These are phyloP conservation scores for Hypoxylon cercidicola DNA, from an alignment of 495 filamentous ascomycete genomes.

Conservation along the genomic window DNA sequence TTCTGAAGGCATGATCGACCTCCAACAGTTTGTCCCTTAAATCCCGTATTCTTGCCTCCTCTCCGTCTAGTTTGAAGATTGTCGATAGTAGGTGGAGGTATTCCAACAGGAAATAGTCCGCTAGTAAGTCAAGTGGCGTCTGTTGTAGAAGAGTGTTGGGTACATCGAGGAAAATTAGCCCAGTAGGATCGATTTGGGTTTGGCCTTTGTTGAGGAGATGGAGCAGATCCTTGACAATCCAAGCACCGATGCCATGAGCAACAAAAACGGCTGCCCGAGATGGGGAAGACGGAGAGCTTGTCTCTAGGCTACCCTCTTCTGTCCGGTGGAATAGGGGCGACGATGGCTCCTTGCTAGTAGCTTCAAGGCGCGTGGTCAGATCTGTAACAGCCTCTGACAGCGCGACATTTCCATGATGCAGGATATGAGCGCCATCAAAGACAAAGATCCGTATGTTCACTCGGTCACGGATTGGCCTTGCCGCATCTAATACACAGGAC, in stretches of 20 bases:
- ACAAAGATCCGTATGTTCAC: constrained; percentile 25
- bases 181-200: constrained; percentile 14
- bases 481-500: constrained; percentile 11
- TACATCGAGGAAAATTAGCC: constrained; percentile 21
- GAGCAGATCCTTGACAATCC: constrained; percentile 30
- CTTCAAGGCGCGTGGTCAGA: neutral
- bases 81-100: constrained; percentile 16
- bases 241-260: constrained; percentile 26
- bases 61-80: neutral
- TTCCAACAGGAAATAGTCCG: too few relatives aligned
- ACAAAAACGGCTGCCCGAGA: constrained; percentile 16
- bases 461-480: neutral
- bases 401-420: constrained; percentile 7
- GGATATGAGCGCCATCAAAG: constrained; percentile 14
- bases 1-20: constrained; percentile 11
- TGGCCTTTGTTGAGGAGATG: neutral
- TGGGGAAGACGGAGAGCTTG: neutral
- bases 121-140: too few relatives aligned
- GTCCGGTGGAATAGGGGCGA: constrained; percentile 16
- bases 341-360: neutral
- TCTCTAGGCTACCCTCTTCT: neutral
- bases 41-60: too few relatives aligned
- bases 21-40: neutral
- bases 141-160: too few relatives aligned
- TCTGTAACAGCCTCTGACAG: neutral